Evolutionary conservation across 2,329 filamentous ascomycete species (phyloP).

Genomic region (Colletotrichum cordylinicola): DNA sequence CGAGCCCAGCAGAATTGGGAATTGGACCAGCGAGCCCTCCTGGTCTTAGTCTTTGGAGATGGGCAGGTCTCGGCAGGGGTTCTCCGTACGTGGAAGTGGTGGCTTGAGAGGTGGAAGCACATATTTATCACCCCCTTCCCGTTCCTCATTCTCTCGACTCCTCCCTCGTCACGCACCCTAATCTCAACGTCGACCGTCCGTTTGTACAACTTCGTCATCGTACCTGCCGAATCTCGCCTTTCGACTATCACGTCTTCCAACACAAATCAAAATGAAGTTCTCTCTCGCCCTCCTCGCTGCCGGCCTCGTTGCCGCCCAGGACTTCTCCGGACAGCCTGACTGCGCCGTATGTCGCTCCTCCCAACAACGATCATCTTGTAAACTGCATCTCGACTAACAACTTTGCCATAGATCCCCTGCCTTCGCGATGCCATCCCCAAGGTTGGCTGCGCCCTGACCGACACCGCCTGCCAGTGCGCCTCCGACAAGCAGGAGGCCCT

Average conservation of each 20-base stretch:
- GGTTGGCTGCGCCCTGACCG: constrained; percentile 40
- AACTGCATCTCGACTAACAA: not conserved
- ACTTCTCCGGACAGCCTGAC: constrained; percentile 37
- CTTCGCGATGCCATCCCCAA: constrained; percentile 38
- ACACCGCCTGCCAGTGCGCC: constrained; percentile 45
- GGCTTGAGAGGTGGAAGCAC: not conserved
- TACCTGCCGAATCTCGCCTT: not conserved
- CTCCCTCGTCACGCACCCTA: not conserved
- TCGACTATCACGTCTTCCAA: not conserved
- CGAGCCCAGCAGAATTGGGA: not conserved
- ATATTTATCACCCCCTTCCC: constrained; percentile 17
- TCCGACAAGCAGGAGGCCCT: constrained; percentile 36
- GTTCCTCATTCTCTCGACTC: rapidly evolving
- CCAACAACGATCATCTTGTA: not conserved
- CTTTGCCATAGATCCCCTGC: constrained; percentile 33
- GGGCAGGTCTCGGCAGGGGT: constrained; percentile 8
- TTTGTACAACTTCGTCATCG: not conserved
- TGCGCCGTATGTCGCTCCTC: constrained; percentile 45
- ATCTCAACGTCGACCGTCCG: not conserved
- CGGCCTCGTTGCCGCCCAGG: constrained; percentile 43
- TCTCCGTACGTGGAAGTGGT: not conserved
- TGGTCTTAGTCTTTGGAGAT: not conserved
- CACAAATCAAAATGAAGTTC: constrained; percentile 45
- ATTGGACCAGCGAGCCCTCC: not conserved
- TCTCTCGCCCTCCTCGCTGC: constrained; percentile 36